phyloP scores from a whole-genome alignment of 495 filamentous ascomycete species.

The Penicillium tannophilum region DNA sequence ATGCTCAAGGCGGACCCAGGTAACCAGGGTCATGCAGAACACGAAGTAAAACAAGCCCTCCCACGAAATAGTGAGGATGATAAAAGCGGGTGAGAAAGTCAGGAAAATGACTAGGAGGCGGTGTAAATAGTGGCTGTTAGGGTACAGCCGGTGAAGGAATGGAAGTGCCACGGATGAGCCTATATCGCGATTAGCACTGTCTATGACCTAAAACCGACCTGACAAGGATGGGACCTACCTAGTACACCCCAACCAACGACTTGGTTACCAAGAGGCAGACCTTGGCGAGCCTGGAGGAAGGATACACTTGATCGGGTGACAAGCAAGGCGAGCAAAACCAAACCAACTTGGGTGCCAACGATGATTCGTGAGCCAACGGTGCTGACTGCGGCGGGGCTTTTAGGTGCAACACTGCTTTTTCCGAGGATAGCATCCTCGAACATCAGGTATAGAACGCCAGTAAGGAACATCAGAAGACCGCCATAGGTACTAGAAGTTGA shows the following conservation, averaged over 20 bases:
- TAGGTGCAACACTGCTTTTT: constrained; percentile 15
- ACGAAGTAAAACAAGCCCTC: constrained; percentile 95
- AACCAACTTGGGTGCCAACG: constrained; percentile 69
- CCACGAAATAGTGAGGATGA: constrained; percentile 96
- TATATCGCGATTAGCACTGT: constrained; percentile 30
- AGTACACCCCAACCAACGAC: constrained; percentile 83
- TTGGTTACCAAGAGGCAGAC: constrained; percentile 89
- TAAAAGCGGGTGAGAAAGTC: constrained; percentile 89
- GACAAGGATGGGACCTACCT: constrained; percentile 51
- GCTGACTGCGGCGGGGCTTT: constrained; percentile 34
- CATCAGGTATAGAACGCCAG: constrained; percentile 78
- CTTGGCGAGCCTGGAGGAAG: constrained; percentile 82
- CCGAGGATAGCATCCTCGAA: constrained; percentile 73
- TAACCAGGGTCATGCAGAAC: constrained; percentile 80
- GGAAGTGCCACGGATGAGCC: constrained; percentile 79
- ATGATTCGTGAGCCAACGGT: constrained; percentile 53
- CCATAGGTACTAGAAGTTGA: constrained; percentile 62
- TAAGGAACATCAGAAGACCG: constrained; percentile 73
- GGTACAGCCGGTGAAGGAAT: constrained; percentile 75
- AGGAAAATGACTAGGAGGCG: constrained; percentile 88
- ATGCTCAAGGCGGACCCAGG: constrained; percentile 91
- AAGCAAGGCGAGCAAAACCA: constrained; percentile 79
- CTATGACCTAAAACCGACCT: neutral
- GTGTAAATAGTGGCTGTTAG: constrained; percentile 88
- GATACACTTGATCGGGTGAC: constrained; percentile 81